These are phyloP conservation scores for Crithidia fasciculata DNA, from an alignment of 208 protist genomes.

Conservation along the genomic window DNA sequence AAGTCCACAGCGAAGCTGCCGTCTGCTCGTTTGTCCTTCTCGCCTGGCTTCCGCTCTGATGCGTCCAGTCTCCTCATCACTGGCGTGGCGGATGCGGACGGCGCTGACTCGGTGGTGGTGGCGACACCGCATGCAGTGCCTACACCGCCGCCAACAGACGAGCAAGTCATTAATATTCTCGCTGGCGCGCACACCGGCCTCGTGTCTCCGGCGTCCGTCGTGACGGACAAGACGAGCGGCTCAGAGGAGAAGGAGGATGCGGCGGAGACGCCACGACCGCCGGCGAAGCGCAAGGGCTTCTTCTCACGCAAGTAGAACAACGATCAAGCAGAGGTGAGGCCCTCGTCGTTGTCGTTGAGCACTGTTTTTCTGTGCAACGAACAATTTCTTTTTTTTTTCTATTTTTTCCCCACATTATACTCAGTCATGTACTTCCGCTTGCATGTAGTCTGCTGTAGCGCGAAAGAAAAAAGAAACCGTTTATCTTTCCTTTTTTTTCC, in stretches of 20 bases:
- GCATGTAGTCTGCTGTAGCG: no score
- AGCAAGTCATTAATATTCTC: no score
- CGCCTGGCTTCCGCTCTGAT: not conserved
- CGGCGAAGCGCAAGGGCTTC: constrained; percentile 5
- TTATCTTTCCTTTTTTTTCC: no score
- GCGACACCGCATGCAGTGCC: not conserved
- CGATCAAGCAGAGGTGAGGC: not conserved
- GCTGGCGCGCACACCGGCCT: no score
- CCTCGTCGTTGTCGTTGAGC: no score
- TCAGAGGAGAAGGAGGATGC: no score
- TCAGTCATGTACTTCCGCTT: no score
- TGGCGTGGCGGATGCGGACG: not conserved
- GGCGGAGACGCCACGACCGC: not conserved
- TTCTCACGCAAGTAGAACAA: not conserved
- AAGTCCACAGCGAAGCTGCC: not conserved
- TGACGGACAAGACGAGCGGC: no score
- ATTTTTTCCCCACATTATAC: no score
- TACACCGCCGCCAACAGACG: no score
- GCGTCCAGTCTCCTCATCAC: not conserved
- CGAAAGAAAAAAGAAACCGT: no score
- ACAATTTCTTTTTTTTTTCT: not conserved
- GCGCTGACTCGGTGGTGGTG: not conserved
- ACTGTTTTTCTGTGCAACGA: not conserved
- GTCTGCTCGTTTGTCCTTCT: not conserved
- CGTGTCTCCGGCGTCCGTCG: no score